These are phyloP conservation scores for Orychophragmus violaceus DNA, from an alignment of 345 rosid genomes.

Conservation along the genomic window DNA sequence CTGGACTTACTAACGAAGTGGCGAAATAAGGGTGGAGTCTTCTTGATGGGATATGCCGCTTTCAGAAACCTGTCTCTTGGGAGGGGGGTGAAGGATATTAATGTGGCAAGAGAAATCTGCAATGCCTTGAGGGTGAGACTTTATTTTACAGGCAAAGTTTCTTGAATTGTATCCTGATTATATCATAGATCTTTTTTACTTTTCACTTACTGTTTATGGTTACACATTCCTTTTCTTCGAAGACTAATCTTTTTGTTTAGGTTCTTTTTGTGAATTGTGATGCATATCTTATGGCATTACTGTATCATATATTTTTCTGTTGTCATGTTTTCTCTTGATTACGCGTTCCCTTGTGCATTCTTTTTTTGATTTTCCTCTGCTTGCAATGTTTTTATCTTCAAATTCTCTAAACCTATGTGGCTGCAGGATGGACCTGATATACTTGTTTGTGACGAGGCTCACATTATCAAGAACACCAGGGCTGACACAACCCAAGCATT, in stretches of 20 bases:
- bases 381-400: slow-evolving; percentile 16
- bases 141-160: neutral
- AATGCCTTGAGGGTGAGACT: slow-evolving; percentile 73
- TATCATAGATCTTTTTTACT: neutral
- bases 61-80: slow-evolving; percentile 91
- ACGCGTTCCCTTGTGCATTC: neutral
- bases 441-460: slow-evolving; percentile 99
- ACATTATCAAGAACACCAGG: slow-evolving; percentile 89
- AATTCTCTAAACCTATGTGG: slow-evolving; percentile 5
- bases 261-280: neutral
- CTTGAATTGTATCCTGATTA: neutral
- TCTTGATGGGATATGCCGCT: slow-evolving; percentile 84
- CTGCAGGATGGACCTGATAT: slow-evolving; percentile 96
- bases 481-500: slow-evolving; percentile 98
- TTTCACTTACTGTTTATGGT: neutral
- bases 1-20: slow-evolving; percentile 74
- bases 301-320: neutral
- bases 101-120: slow-evolving; percentile 62
- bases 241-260: neutral
- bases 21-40: slow-evolving; percentile 89
- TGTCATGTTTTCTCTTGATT: neutral
- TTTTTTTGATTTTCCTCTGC: neutral
- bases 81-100: slow-evolving; percentile 70
- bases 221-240: neutral
- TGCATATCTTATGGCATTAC: neutral